Base-by-base conservation (phyloP, 768 basidiomycete genomes). In the Hypholoma fasciculare region DNA sequence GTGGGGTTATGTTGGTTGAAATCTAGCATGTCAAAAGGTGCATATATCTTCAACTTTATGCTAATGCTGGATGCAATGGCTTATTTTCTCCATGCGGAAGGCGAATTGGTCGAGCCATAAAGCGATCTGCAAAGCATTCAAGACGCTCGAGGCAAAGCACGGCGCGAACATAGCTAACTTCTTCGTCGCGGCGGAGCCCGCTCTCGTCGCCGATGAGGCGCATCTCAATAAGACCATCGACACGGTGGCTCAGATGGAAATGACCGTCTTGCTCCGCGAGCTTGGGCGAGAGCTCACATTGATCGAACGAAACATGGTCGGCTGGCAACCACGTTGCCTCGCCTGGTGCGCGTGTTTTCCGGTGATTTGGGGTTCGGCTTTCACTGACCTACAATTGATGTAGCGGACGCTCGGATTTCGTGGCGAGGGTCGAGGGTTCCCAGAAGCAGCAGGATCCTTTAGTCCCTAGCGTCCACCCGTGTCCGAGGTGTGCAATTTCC, bases 1-100 rank as follows among this genome's bases (percentile, higher is more conserved):
- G 34, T 16, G 19, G 17, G 13, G 57, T 4, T 30, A 26, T 30
- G 7, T 27, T 37, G 30, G 30, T 34, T 34, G 30, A 34, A 3
- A 14, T 39, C 20, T 43, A 75, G 74, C 48, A 7, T 74, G 72
- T 50, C 72, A 74, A 64, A 72, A 72, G 60, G 72, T 72, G 19
- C 23, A 58, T 49, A 26, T 17, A 34, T 20, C 26, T 20, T 20
- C 23, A 30, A 26, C 7, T 19, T 13, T 19, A 34, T 34, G 9
- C 2, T 13, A 4, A 17, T 14, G 55, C 38, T 20, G 9, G 23
- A 52, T 54, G 57, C 13, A 37, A 20, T 38, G 17, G 4, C n/a
- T 26, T 47, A 26, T 54, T 12, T 12, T 23, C 26, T 30, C 30
- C 7, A 50, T 19, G 13, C 14, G 2, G 7, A 47, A 72, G 73